phyloP scores from a whole-genome alignment of 352 stramenopile species.

The Phytophthora sansomeana region DNA sequence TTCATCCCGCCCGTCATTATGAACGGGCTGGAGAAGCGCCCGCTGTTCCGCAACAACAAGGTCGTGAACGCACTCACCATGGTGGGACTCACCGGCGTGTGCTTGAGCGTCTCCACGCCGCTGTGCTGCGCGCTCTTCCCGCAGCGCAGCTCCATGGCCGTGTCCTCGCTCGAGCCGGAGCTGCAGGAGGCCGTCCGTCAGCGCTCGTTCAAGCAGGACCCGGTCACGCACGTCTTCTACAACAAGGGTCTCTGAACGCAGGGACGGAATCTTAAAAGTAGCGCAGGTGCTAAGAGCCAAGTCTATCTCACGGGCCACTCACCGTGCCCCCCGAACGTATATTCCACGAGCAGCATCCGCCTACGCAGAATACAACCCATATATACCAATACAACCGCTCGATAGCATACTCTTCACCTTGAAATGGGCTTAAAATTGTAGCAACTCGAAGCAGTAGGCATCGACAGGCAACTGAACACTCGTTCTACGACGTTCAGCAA shows the following conservation, averaged over 20 bases:
- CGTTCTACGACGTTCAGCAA: slow-evolving; percentile 13
- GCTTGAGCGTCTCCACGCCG: slow-evolving; percentile 78
- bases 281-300: not conserved
- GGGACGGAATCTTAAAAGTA: slow-evolving; percentile 19
- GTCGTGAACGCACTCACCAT: slow-evolving; percentile 71
- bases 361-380: slow-evolving; percentile 27
- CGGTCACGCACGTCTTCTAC: slow-evolving; percentile 73
- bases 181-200: slow-evolving; percentile 63
- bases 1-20: slow-evolving; percentile 89
- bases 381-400: slow-evolving; percentile 39
- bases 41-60: slow-evolving; percentile 69
- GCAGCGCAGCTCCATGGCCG: slow-evolving; percentile 70
- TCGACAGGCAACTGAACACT: slow-evolving; percentile 1
- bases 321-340: slow-evolving; percentile 18
- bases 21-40: slow-evolving; percentile 73
- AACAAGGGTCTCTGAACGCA: slow-evolving; percentile 74
- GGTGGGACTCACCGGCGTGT: slow-evolving; percentile 76
- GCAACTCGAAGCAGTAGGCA: too few species aligned
- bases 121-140: slow-evolving; percentile 88
- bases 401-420: slow-evolving; percentile 23
- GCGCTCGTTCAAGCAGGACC: slow-evolving; percentile 52
- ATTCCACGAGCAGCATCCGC: slow-evolving; percentile 22
- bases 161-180: slow-evolving; percentile 69
- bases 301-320: slow-evolving; percentile 9
- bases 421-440: not conserved